Evolutionary conservation across 768 basidiomycete genomes (phyloP), one percentile per base, ranked within the genome.

Genomic region (Collybiopsis confluens): DNA sequence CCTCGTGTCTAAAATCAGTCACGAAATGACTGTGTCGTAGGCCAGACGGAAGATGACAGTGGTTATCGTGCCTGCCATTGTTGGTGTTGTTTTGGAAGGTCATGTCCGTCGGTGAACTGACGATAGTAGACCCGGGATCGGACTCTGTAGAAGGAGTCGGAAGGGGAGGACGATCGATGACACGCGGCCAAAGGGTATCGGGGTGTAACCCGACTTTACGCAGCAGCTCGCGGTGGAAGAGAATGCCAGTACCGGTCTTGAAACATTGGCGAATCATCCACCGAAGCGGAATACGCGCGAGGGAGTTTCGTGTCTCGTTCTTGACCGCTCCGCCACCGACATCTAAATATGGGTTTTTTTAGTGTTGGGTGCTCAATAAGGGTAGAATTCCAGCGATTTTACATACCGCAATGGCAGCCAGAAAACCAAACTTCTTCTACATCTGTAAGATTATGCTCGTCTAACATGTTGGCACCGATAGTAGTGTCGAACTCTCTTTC

Each of bases 181-280:
- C 77, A 5, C 58, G 54, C 15, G 71, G 79, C 62, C 69, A 73
- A 21, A 84, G 73, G 38, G 65, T 75, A 54, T 64, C 56, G 0
- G 70, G 68, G 53, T 82, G 76, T 60, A 82, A 60, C 1, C 80
- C 81, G 23, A 77, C 69, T 10, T 67, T 55, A 35, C 70, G 69
- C 59, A 83, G 74, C 57, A 70, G 64, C 20, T 75, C 71, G 4
- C 69, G 65, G 40, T 82, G 69, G 67, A 86, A 87, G 46, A 85
- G 60, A 45, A 87, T 83, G 1, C 84, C 85, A 0, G 81, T 77
- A 1, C 80, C 65, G 28, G 76, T 61, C 9, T 68, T 65, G 69
- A 85, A 82, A 56, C 80, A 82, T 60, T 88, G 76, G 43, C 84
- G 77, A 40, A 88, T 70, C 84, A 88, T 87, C 86, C 86, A 92